Evolutionary conservation across 31 red algal genomes (phyloP).

Genomic region (Bonnemaisonia californica): DNA sequence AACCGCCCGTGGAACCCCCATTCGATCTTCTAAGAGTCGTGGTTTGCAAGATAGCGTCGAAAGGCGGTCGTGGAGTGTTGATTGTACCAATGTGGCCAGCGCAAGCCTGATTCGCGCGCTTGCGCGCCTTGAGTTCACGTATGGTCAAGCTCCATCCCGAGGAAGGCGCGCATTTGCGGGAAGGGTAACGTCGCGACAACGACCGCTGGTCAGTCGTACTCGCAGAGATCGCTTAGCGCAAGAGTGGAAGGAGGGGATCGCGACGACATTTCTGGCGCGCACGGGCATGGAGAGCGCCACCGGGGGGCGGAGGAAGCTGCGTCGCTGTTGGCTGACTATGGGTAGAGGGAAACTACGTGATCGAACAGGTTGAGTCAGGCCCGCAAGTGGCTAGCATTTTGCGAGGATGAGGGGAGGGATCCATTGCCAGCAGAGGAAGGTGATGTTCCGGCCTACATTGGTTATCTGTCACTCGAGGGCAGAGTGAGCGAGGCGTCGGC

Average conservation of each 20-base stretch:
- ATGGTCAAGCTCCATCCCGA: not conserved
- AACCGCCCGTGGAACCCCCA: not conserved
- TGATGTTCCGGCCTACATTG: not conserved
- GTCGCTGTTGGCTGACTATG: not conserved
- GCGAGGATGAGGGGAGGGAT: not conserved
- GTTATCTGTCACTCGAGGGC: not conserved
- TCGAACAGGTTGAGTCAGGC: not conserved
- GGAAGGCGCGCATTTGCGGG: not conserved
- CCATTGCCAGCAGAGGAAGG: not conserved
- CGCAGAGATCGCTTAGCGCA: not conserved
- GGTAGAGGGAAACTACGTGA: not conserved
- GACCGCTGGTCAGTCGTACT: not conserved
- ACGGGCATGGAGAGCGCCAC: not conserved
- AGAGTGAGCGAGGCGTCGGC: too few relatives aligned
- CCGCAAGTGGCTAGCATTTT: not conserved
- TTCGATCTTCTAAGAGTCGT: slow-evolving; percentile 4
- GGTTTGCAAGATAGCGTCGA: not conserved
- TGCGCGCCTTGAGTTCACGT: not conserved
- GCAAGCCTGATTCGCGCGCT: not conserved
- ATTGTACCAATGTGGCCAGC: not conserved
- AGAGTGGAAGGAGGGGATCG: too few relatives aligned
- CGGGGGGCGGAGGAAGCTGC: not conserved
- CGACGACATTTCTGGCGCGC: not conserved
- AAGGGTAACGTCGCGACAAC: not conserved
- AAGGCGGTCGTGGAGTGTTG: not conserved